Evolutionary conservation across 257 asterid species (phyloP).

Genomic region (Ehretia macrophylla): DNA sequence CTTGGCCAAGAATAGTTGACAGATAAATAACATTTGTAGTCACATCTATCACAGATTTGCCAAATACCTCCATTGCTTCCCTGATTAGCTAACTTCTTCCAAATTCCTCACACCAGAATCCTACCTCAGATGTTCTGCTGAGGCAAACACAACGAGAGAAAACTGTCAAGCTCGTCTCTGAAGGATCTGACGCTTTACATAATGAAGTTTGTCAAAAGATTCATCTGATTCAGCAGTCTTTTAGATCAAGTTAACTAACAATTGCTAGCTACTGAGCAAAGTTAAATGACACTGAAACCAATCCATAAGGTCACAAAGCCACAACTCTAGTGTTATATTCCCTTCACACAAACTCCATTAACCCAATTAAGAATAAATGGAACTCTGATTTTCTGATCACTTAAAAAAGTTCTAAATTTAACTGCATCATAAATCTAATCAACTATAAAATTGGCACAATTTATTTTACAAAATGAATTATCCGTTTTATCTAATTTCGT

Average conservation of each 20-base stretch:
- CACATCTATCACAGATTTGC: constrained; percentile 73
- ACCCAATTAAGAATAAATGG: neutral
- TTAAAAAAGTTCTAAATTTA: neutral
- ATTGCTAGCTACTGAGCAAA: too few species aligned
- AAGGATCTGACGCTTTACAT: neutral
- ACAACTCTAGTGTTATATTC: too few species aligned
- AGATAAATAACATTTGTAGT: constrained; percentile 82
- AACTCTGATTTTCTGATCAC: too few species aligned
- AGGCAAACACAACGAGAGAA: constrained; percentile 43
- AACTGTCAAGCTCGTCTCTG: neutral
- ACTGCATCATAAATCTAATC: neutral
- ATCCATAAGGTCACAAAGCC: too few species aligned
- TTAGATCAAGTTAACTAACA: too few species aligned
- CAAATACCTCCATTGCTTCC: constrained; percentile 87
- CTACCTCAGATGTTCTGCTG: constrained; percentile 54
- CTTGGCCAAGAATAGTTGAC: constrained; percentile 96
- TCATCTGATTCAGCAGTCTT: too few species aligned
- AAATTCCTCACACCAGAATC: constrained; percentile 27
- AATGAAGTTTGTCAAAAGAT: too few species aligned
- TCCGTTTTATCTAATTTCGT: too few species aligned
- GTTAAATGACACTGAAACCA: too few species aligned
- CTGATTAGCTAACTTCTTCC: constrained; percentile 18
- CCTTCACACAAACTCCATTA: neutral
- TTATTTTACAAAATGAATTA: too few species aligned
- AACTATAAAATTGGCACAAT: neutral